Evolutionary conservation across 108 stramenopile species (phyloP), one percentile per base, ranked within the genome.

Genomic region (Asterionellopsis glacialis): DNA sequence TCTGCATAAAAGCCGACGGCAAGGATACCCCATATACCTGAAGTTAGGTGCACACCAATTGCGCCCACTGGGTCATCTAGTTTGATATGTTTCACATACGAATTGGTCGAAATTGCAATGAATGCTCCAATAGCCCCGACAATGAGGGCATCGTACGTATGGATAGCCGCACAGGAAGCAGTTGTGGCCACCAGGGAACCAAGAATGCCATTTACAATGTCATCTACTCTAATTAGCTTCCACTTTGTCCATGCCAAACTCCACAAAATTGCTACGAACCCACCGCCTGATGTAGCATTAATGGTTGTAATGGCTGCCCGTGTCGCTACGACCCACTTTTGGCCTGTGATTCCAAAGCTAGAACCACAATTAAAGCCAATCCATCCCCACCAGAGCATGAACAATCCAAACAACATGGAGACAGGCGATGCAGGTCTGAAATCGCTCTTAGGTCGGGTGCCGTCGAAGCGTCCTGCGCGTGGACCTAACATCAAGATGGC

Each of bases 341-440:
- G 6, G 9, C 21, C 47, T 16, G 47, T 48, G 9, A 48, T 48
- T 48, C 47, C 47, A 21, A 48, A 48, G 19, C 19, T 19, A 48
- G 47, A 48, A 4, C 47, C 47, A 9, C 47, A 48, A 21, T 48
- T 48, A 9, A 48, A 48, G 9, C 47, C 47, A 21, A 48, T 48
- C 47, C 47, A 48, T 48, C 47, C 47, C 47, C 47, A 48, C 47
- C 47, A 48, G 9, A 48, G 47, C 47, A 48, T 48, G 9, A 48
- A 48, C 9, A 48, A 9, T 16, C 47, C 47, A 48, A 48, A 48
- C 47, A 48, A 21, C 47, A 48, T 48, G 47, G 47, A 48, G 5
- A 21, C 21, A 4, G 47, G 47, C 5, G 47, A 48, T 4, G 47
- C 47, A 5, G 19, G 19, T 16, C 16, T 21, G 21, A 48, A 48